Evolutionary conservation across 2,329 filamentous ascomycete genomes (phyloP), one percentile per base, ranked within the genome.

Genomic region (Colletotrichum tropicale): DNA sequence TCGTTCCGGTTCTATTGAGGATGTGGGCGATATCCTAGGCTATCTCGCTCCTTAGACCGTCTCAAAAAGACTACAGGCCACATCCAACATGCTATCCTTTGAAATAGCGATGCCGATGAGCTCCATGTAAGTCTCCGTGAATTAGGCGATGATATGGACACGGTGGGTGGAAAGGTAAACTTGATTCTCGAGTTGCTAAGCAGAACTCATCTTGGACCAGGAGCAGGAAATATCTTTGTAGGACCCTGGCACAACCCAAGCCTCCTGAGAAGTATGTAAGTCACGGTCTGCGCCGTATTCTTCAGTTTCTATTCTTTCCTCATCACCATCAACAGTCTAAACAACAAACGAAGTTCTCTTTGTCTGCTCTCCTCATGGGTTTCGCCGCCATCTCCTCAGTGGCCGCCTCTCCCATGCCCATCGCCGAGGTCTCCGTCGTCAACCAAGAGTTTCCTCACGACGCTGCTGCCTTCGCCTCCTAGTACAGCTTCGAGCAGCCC

Each of bases 361-460:
- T 58, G 4, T 58, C 55, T 13, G 1, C 24, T 58, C 4, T 58
- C 13, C 24, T 58, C 13, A 28, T 28, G 13, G 15, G 8, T 15
- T 4, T 58, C 15, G 55, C 55, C 24, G 24, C 55, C 8, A 28
- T 28, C 15, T 28, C 15, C 0, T 58, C 55, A 3, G 15, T 10
- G 24, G 55, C 24, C 24, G 55, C 55, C 15, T 58, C 15, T 15
- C 55, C 15, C 4, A 28, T 18, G 55, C 8, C 55, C 24, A 0
- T 58, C 7, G 55, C 55, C 0, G 55, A 58, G 55, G 55, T 28
- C 21, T 58, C 24, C 8, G 55, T 58, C 8, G 55, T 13, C 24
- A 58, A 10, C 8, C 13, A 28, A 13, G 13, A 58, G 0, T 1
- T 58, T 0, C 24, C 55, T 4, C 24, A 8, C 0, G 8, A 58